These are phyloP conservation scores for Hypoxylon sp. DNA, from an alignment of 2,329 filamentous ascomycete species.

Conservation along the genomic window DNA sequence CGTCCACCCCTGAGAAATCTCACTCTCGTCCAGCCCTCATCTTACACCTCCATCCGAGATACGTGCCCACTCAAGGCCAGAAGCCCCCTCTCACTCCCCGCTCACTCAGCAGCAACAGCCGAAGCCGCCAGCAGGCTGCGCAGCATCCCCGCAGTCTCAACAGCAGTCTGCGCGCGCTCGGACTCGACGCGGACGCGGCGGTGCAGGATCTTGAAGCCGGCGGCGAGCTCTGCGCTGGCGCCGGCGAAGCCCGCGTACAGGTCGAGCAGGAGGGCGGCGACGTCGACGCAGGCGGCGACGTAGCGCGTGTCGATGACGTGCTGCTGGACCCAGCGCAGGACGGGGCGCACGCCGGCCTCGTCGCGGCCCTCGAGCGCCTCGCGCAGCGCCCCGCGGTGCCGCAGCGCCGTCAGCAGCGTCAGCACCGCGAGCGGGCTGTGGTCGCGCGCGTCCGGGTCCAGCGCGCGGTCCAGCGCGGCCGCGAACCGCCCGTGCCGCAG, in stretches of 20 bases:
- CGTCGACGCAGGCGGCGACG: constrained; percentile 81
- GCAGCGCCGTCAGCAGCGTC: constrained; percentile 82
- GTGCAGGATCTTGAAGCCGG: constrained; percentile 73
- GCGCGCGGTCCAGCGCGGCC: constrained; percentile 79
- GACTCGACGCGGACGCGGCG: constrained; percentile 77
- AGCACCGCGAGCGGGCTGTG: constrained; percentile 70
- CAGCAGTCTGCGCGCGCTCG: constrained; percentile 83
- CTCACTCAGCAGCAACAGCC: constrained; percentile 20
- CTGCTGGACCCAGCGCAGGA: constrained; percentile 82
- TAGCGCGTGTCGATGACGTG: constrained; percentile 85
- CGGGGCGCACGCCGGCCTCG: constrained; percentile 80
- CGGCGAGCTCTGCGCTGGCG: constrained; percentile 75
- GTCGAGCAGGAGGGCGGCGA: constrained; percentile 82
- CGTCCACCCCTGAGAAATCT: neutral
- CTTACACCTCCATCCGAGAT: constrained; percentile 2
- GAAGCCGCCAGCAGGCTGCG: constrained; percentile 65
- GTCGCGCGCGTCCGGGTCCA: constrained; percentile 62
- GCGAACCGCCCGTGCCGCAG: constrained; percentile 81
- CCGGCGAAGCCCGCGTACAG: constrained; percentile 84
- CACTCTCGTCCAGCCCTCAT: neutral
- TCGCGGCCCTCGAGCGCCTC: constrained; percentile 82
- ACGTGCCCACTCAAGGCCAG: too few species aligned
- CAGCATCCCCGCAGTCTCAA: constrained; percentile 86
- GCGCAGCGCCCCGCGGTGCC: constrained; percentile 85
- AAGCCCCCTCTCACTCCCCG: neutral